phyloP scores from a whole-genome alignment of 2,329 filamentous ascomycete species.

The Colletotrichum sp. region DNA sequence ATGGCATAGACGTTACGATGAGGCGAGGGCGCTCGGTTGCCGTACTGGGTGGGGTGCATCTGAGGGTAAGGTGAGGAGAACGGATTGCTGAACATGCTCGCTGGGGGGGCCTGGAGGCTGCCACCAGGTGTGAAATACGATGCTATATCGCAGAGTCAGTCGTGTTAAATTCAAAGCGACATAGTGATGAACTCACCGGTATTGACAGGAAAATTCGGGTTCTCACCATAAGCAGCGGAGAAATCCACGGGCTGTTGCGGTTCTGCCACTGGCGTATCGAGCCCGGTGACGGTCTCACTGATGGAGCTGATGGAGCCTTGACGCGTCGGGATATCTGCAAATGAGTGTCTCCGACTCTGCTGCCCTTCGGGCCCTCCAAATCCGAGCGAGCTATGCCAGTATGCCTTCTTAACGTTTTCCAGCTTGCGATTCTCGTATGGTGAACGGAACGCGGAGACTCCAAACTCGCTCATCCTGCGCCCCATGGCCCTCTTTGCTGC shows the following conservation, averaged over 20 bases:
- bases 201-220: constrained; percentile 39
- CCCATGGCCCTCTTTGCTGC: constrained; percentile 49
- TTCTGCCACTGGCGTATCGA: constrained; percentile 53
- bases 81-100: constrained; percentile 42
- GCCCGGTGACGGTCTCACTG: constrained; percentile 52
- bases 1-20: constrained; percentile 67
- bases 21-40: constrained; percentile 62
- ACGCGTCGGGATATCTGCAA: constrained; percentile 71
- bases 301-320: constrained; percentile 69
- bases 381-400: constrained; percentile 75
- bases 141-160: constrained; percentile 34
- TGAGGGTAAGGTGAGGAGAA: constrained; percentile 52
- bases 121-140: constrained; percentile 42
- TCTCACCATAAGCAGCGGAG: constrained; percentile 43
- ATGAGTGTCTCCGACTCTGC: constrained; percentile 81
- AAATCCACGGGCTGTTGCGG: constrained; percentile 48
- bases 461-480: constrained; percentile 65
- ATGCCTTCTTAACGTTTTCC: constrained; percentile 70
- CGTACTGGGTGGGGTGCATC: constrained; percentile 46
- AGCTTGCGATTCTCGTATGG: constrained; percentile 66
- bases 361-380: constrained; percentile 69
- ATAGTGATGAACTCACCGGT: constrained; percentile 39
- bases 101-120: constrained; percentile 35
- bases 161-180: not conserved
- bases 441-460: constrained; percentile 49